phyloP scores from a whole-genome alignment of 768 basidiomycete species.

The Inosperma sp. region DNA sequence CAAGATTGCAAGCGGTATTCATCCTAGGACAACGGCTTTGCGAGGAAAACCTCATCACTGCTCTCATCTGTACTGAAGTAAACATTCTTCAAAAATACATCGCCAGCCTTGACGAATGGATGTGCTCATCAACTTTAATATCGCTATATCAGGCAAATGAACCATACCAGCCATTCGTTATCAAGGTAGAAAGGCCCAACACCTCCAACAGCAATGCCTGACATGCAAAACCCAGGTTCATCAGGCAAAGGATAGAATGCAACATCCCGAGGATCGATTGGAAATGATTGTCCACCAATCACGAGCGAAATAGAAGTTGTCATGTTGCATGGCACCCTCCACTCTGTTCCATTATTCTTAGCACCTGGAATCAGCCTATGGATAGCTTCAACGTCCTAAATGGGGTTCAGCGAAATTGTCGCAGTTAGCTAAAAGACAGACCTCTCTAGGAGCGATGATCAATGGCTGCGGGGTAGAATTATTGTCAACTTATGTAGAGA shows the following conservation, averaged over 20 bases:
- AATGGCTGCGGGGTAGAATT: background rate
- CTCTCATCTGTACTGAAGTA: no score
- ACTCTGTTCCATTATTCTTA: conserved; percentile 46
- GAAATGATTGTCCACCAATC: conserved; percentile 56
- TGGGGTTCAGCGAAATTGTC: conserved; percentile 47
- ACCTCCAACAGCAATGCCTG: conserved; percentile 53
- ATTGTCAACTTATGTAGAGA: no score
- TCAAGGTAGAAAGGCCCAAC: conserved; percentile 38
- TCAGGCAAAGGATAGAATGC: conserved; percentile 47
- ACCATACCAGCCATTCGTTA: conserved; percentile 56
- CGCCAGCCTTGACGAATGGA: no score
- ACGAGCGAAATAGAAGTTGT: no score
- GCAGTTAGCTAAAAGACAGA: conserved; percentile 27
- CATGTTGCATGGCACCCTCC: conserved; percentile 64
- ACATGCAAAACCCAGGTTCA: conserved; percentile 50
- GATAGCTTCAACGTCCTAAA: conserved; percentile 35
- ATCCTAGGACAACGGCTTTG: no score
- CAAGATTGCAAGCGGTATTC: no score
- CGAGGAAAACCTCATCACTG: no score
- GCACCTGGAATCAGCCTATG: conserved; percentile 43
- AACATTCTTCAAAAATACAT: no score
- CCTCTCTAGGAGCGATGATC: background rate
- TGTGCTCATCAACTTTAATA: no score
- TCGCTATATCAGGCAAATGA: no score
- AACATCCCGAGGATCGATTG: conserved; percentile 57